A percentile compares a stretch with the other conserved stretches of the same genome.
Conservation (phyloP, 2,329 filamentous ascomycete species). For the Paecilomyces formosus region DNA sequence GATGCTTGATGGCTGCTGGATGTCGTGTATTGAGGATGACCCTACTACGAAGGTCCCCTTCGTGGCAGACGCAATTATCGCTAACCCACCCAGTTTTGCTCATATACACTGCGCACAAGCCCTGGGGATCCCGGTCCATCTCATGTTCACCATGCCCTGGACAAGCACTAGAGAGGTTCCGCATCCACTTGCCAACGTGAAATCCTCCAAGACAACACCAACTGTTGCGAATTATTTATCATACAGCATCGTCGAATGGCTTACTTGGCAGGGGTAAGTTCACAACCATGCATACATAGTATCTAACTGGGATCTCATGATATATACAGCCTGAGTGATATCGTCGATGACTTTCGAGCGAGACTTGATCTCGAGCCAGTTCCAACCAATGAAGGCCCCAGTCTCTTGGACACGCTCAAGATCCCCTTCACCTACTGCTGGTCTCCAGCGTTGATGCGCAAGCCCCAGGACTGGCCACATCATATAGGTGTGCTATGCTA, state of each 20-base stretch:
- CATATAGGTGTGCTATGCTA: neutral
- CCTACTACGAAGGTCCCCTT: conserved; percentile 47
- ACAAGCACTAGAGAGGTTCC: conserved; percentile 25
- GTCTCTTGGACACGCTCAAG: conserved; percentile 26
- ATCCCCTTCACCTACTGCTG: conserved; percentile 41
- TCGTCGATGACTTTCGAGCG: conserved; percentile 35
- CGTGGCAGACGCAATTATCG: conserved; percentile 30
- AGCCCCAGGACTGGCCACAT: conserved; percentile 30
- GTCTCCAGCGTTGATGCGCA: conserved; percentile 36
- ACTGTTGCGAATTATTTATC: conserved; percentile 41
- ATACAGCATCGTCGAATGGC: conserved; percentile 41
- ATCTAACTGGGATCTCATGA: conserved; percentile 49
- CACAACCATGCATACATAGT: conserved; percentile 32
- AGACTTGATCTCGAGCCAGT: conserved; percentile 34
- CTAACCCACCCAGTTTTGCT: conserved; percentile 30
- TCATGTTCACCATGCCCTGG: conserved; percentile 47
- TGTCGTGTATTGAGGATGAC: conserved; percentile 63
- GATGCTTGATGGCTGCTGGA: conserved; percentile 71
- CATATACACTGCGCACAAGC: conserved; percentile 30
- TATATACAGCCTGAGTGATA: conserved; percentile 29
- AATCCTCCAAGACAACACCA: conserved; percentile 22
- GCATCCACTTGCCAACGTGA: conserved; percentile 45
- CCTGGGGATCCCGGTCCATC: conserved; percentile 24
- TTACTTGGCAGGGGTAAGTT: conserved; percentile 36
- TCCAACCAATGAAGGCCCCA: conserved; percentile 8